Evolutionary conservation across 495 filamentous ascomycete species (phyloP), one percentile per base, ranked within the genome.

Genomic region (Penicilliopsis zonata): DNA sequence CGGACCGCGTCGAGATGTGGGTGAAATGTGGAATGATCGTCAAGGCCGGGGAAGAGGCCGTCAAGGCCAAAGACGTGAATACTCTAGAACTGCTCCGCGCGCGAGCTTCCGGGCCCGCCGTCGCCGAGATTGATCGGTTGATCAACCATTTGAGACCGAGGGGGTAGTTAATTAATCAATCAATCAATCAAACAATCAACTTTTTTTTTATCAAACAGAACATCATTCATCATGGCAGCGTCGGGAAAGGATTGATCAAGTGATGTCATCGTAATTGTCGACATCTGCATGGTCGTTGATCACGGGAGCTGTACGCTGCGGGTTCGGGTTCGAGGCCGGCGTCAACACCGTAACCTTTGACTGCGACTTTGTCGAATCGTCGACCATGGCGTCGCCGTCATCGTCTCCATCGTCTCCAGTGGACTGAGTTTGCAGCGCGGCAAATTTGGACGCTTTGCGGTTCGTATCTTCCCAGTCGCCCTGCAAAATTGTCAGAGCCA

Each of bases 41-140:
- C 14, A 85, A 86, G 61, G 90, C 92, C 8, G 92, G 78, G 10
- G 86, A 95, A 57, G 90, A 96, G 59, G 86, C 90, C 21, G 69
- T 85, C 24, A 81, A 74, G 63, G 65, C 66, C 33, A 94, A 82
- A 57, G 84, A 96, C 53, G 51, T 76, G 32, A 75, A 76, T 42
- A 59, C 74, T 2, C 64, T 81, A 33, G 72, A 78, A 55, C 57
- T 67, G 40, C 50, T 81, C 41, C 65, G 65, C 43, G 49, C 38
- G 17, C 72, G 65, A 53, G 74, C 72, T 17, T 70, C 61, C 16
- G 75, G 70, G n/a, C 50, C 57, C 27, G 63, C 63, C 41, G 49
- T 52, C 32, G 53, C 58, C 20, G 76, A 79, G 42, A 61, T 80
- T 37, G 74, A 78, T 35, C 61, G 70, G 38, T 65, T 80, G 65